Evolutionary conservation across 441 rosid species (phyloP).

Genomic region (Hypseocharis bilobata): DNA sequence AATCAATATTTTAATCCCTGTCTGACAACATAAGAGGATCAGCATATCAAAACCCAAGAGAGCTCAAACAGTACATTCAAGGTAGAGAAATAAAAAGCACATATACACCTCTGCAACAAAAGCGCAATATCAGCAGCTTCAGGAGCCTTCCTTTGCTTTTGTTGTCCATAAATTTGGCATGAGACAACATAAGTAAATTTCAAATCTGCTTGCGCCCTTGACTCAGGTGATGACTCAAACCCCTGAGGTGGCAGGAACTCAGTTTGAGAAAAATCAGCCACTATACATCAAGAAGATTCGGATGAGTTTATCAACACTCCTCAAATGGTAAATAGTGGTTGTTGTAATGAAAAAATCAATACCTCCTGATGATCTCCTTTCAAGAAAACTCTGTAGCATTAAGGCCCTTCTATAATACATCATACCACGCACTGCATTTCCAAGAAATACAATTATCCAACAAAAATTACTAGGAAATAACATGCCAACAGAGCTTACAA

Average conservation of each 20-base stretch:
- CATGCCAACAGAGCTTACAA: neutral
- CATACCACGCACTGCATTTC: conserved; percentile 91
- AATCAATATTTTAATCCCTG: neutral
- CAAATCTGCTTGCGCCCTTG: conserved; percentile 80
- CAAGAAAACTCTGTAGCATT: conserved; percentile 86
- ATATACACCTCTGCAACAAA: conserved; percentile 65
- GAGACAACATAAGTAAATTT: conserved; percentile 93
- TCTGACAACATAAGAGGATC: neutral
- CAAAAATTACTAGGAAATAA: neutral
- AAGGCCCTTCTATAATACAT: conserved; percentile 98
- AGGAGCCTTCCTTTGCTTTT: conserved; percentile 87
- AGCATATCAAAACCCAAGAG: neutral
- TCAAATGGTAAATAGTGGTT: conserved; percentile 3
- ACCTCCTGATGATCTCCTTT: conserved; percentile 67
- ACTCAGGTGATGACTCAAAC: conserved; percentile 84
- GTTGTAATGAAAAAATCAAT: conserved; percentile 19
- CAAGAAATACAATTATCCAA: neutral
- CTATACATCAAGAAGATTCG: conserved; percentile 10
- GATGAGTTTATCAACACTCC: conserved; percentile 19
- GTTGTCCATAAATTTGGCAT: conserved; percentile 96
- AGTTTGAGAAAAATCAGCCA: conserved; percentile 47
- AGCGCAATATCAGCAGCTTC: conserved; percentile 88
- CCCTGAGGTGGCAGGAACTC: conserved; percentile 56
- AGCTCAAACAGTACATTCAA: conserved; percentile 7
- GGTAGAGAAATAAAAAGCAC: conserved; percentile 7